These are phyloP conservation scores for Diplocarpon mali DNA, from an alignment of 2,329 filamentous ascomycete species.

Conservation along the genomic window DNA sequence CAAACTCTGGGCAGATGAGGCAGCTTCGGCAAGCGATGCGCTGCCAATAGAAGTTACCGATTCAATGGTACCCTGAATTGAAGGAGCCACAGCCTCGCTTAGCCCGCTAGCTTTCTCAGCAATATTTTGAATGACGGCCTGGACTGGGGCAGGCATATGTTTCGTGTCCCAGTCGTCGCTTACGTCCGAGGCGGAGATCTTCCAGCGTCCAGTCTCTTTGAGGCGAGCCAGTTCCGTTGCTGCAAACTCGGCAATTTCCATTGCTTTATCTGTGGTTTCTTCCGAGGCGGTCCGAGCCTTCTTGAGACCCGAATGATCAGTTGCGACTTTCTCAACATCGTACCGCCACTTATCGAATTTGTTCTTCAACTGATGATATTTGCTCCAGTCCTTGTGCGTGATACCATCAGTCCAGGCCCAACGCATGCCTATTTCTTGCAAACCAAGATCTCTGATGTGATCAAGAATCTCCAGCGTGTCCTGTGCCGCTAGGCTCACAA, in stretches of 20 bases:
- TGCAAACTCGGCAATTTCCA: slow-evolving; percentile 66
- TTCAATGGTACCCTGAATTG: slow-evolving; percentile 21
- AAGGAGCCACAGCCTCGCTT: slow-evolving; percentile 19
- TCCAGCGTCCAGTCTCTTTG: slow-evolving; percentile 78
- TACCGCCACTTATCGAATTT: slow-evolving; percentile 76
- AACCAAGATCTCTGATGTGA: slow-evolving; percentile 54
- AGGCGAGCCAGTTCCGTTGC: slow-evolving; percentile 70
- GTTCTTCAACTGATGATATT: slow-evolving; percentile 79
- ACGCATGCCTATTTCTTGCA: slow-evolving; percentile 61
- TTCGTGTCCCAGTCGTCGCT: slow-evolving; percentile 71
- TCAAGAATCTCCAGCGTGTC: slow-evolving; percentile 60
- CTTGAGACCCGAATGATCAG: slow-evolving; percentile 59
- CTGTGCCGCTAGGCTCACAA: slow-evolving; percentile 46
- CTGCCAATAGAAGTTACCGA: slow-evolving; percentile 27
- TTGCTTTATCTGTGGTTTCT: slow-evolving; percentile 65
- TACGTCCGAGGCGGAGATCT: slow-evolving; percentile 62
- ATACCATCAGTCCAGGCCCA: slow-evolving; percentile 96
- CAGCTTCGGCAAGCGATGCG: too few relatives aligned
- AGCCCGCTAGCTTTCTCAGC: slow-evolving; percentile 21
- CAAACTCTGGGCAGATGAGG: slow-evolving; percentile 6
- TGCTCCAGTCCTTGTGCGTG: slow-evolving; percentile 94
- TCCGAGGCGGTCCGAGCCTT: slow-evolving; percentile 56
- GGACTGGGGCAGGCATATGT: slow-evolving; percentile 45
- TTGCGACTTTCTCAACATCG: slow-evolving; percentile 67
- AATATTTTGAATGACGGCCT: slow-evolving; percentile 30